These are phyloP conservation scores for Fusarium sp. DNA, from an alignment of 2,329 filamentous ascomycete species.

Conservation along the genomic window DNA sequence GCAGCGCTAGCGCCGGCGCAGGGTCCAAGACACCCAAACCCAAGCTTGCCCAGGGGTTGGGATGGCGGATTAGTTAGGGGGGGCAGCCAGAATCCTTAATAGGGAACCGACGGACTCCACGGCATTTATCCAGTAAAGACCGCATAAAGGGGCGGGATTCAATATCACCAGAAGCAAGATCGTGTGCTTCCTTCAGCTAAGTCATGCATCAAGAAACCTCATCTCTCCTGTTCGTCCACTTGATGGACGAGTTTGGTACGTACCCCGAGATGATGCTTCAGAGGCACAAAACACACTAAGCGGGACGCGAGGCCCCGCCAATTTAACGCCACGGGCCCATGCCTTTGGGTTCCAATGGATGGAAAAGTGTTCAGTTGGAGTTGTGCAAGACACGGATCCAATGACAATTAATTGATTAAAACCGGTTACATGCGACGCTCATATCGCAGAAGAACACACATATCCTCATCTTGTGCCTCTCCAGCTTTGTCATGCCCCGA, in stretches of 20 bases:
- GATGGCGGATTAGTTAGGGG: slow-evolving; percentile 17
- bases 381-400: background rate
- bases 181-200: background rate
- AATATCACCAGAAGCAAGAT: background rate
- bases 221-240: background rate
- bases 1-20: slow-evolving; percentile 31
- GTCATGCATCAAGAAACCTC: background rate
- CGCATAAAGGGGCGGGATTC: background rate
- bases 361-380: background rate
- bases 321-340: slow-evolving; percentile 35
- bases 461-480: background rate
- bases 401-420: background rate
- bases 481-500: background rate
- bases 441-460: background rate
- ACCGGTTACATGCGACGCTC: background rate
- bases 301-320: slow-evolving; percentile 31
- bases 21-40: slow-evolving; percentile 38
- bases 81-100: slow-evolving; percentile 22
- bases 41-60: slow-evolving; percentile 11
- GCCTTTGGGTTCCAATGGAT: slow-evolving; percentile 14
- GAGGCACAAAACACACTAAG: slow-evolving; percentile 29
- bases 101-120: slow-evolving; percentile 10
- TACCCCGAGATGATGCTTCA: slow-evolving; percentile 1
- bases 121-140: background rate
- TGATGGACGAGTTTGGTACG: background rate